Evolutionary conservation across 2,329 filamentous ascomycete species (phyloP), one percentile per base, ranked within the genome.

Genomic region (Trichoderma oligosporum): DNA sequence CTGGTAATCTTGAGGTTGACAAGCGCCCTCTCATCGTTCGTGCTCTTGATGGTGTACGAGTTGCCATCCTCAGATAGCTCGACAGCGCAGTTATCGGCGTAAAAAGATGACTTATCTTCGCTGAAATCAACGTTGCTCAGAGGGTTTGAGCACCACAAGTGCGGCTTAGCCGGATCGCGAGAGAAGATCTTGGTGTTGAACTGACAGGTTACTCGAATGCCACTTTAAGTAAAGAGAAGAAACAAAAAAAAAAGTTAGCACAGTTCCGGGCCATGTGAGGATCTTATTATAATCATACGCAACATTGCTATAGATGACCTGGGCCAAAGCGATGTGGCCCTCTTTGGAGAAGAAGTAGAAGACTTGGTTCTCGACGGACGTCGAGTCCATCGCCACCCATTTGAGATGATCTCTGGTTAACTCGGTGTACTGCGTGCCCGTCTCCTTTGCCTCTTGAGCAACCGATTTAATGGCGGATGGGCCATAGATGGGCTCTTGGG

Each of bases 291-390:
- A 57, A 48, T 47, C 87, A 74, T 85, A 97, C 92, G 84, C 88
- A 71, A 99, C 89, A 75, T 96, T 97, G 79, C 89, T 97, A 80
- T 97, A 96, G 72, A 99, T 96, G 74, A 97, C 82, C 80, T 99
- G 94, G 60, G 84, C 84, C 73, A 96, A 83, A 53, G 82, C 89
- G 62, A 92, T 73, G 62, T 86, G 81, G 49, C 94, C 94, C 60
- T 78, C 84, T 61, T 96, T 89, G 56, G 87, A 80, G 74, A 86
- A 86, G 68, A 97, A 76, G 77, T 99, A 99, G 77, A 97, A 99
- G 61, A 83, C 91, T 78, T 97, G 88, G 27, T 91, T 97, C 80
- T 99, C 94, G 65, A 97, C 94, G 68, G 83, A 88, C 62, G 94
- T 97, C 67, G 85, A 87, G 64, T 91, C 87, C 78, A 91, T 82